Percentiles rank a stretch among this genome's conserved stretches.
These are phyloP conservation scores for Ligustrum vulgare DNA, from an alignment of 257 asterid genomes.

Conservation along the genomic window DNA sequence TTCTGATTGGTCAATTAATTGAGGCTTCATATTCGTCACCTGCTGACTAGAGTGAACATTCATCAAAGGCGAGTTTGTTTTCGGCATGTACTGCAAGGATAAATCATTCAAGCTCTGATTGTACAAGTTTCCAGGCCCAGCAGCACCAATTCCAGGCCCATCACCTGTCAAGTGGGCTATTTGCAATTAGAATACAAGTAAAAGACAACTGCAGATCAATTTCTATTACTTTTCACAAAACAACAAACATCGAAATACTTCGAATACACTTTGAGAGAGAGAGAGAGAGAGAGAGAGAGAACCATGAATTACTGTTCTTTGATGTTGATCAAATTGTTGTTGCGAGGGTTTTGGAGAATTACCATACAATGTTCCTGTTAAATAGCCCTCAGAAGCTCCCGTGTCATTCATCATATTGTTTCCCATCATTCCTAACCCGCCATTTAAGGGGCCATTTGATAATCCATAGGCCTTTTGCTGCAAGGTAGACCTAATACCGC, in stretches of 20 bases:
- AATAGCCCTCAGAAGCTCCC: conserved; percentile 57
- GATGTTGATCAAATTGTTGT: conserved; percentile 67
- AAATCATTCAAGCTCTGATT: conserved; percentile 47
- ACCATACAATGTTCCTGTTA: conserved; percentile 49
- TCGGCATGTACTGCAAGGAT: conserved; percentile 56
- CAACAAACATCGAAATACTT: conserved; percentile 4
- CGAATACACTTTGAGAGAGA: conserved; percentile 14
- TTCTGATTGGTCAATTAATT: conserved; percentile 50
- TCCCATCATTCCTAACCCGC: conserved; percentile 67
- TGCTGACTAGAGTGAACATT: conserved; percentile 52
- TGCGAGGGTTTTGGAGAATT: conserved; percentile 58
- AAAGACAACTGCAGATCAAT: neutral
- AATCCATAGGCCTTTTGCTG: conserved; percentile 72
- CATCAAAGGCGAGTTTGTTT: conserved; percentile 47
- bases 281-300: conserved; percentile 21
- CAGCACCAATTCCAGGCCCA: conserved; percentile 57
- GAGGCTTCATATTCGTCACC: conserved; percentile 43
- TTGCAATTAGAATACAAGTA: conserved; percentile 22
- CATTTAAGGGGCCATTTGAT: conserved; percentile 59
- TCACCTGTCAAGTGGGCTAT: conserved; percentile 59
- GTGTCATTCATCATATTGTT: conserved; percentile 54
- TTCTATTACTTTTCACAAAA: neutral
- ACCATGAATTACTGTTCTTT: conserved; percentile 66
- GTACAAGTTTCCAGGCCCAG: conserved; percentile 67
- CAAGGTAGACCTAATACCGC: conserved; percentile 74